A percentile compares a stretch with the other conserved stretches of the same genome.
These are phyloP conservation scores for Cyclaneusma minus DNA, from an alignment of 2,329 filamentous ascomycete species.

Conservation along the genomic window DNA sequence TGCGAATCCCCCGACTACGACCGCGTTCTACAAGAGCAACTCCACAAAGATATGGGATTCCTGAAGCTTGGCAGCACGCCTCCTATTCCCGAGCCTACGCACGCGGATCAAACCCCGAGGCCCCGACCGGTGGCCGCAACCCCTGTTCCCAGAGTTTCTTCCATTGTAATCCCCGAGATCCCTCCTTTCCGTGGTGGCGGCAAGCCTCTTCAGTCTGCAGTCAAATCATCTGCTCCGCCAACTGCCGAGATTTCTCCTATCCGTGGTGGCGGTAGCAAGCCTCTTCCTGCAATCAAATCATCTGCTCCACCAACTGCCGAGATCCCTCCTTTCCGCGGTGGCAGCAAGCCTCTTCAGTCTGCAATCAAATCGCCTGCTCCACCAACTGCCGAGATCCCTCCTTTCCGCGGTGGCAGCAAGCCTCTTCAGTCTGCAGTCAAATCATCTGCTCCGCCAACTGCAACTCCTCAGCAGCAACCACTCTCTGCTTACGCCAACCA, in stretches of 20 bases:
- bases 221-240: constrained; percentile 20
- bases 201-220: constrained; percentile 12
- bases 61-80: constrained; percentile 28
- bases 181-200: constrained; percentile 18
- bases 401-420: constrained; percentile 11
- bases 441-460: constrained; percentile 11
- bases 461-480: constrained; percentile 2
- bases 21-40: constrained; percentile 40
- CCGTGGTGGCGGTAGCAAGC: constrained; percentile 13
- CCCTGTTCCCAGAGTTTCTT: constrained; percentile 18
- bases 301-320: constrained; percentile 14
- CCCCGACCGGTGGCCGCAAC: constrained; percentile 18
- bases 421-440: constrained; percentile 9
- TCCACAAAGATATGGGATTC: constrained; percentile 45
- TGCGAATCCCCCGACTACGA: constrained; percentile 43
- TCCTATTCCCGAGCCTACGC: constrained; percentile 10
- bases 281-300: constrained; percentile 8
- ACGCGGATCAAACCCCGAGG: constrained; percentile 8
- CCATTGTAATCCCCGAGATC: constrained; percentile 20
- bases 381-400: constrained; percentile 13
- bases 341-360: constrained; percentile 10
- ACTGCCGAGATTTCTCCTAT: constrained; percentile 21
- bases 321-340: constrained; percentile 8
- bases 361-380: constrained; percentile 7
- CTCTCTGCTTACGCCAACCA: no score